These are phyloP conservation scores for Mortierella sp. DNA, from an alignment of 371 early-diverging fungal species.

Conservation along the genomic window DNA sequence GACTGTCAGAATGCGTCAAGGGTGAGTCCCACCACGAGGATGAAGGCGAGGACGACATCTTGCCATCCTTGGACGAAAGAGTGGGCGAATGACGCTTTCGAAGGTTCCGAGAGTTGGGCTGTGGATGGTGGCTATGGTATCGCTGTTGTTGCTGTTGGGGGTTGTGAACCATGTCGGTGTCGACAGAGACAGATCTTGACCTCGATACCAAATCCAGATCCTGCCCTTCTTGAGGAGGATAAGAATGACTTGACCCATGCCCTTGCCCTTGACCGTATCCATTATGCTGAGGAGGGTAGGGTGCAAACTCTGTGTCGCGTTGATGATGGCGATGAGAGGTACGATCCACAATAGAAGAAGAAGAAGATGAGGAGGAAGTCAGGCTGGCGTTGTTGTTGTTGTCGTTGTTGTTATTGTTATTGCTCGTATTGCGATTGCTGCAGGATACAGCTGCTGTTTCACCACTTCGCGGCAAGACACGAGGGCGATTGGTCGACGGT, in stretches of 20 bases:
- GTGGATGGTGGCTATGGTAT: neutral
- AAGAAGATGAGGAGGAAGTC: neutral
- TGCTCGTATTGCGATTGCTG: neutral
- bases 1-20: neutral
- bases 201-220: neutral
- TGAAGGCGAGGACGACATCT: conserved; percentile 2
- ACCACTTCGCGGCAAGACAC: neutral
- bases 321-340: neutral
- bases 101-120: neutral
- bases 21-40: conserved; percentile 1
- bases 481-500: too few species aligned
- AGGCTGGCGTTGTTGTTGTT: neutral
- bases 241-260: neutral
- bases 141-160: neutral
- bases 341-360: neutral
- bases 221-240: conserved; percentile 1
- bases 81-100: neutral
- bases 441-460: neutral
- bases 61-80: neutral
- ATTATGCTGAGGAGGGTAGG: neutral
- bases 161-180: neutral
- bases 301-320: neutral
- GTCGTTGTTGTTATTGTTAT: neutral
- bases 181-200: neutral
- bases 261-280: neutral